Evolutionary conservation across 177 flowering plant species (phyloP).

Genomic region (Vitis hybrid): DNA sequence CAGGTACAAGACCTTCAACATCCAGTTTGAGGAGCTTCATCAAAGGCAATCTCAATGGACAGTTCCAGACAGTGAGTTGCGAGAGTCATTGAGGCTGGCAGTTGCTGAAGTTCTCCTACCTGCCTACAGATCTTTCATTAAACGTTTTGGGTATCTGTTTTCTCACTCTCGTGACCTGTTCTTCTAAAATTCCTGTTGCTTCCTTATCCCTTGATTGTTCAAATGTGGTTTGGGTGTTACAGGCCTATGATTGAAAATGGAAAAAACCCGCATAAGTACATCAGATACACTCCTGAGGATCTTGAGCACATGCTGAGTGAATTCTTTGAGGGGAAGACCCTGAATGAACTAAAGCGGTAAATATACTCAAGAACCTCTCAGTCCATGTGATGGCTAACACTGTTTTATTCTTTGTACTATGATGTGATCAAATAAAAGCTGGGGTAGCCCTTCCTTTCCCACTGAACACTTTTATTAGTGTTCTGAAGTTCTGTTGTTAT

Average conservation of each 20-base stretch:
- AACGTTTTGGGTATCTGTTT: conserved; percentile 69
- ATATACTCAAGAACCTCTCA: neutral
- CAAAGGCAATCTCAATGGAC: conserved; percentile 97
- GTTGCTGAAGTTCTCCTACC: conserved; percentile 97
- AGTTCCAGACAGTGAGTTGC: conserved; percentile 91
- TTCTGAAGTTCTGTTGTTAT: no score
- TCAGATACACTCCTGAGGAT: conserved; percentile 73
- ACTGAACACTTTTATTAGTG: no score
- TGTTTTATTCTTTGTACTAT: conserved; percentile 7
- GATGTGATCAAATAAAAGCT: neutral
- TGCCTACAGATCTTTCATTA: conserved; percentile 81
- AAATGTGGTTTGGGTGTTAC: conserved; percentile 13
- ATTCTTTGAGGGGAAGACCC: conserved; percentile 89
- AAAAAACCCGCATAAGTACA: conserved; percentile 83
- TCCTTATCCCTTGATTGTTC: neutral
- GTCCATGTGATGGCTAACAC: neutral
- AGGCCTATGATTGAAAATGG: conserved; percentile 85
- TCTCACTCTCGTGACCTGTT: neutral
- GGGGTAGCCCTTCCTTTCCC: no score
- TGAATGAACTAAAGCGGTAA: conserved; percentile 68
- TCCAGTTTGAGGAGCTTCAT: conserved; percentile 91
- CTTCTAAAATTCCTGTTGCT: neutral
- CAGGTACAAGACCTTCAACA: conserved; percentile 81
- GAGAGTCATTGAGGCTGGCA: conserved; percentile 93
- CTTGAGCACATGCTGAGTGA: conserved; percentile 86